A percentile compares a stretch with the other conserved stretches of the same genome.
These are phyloP conservation scores for Sutorius eximius DNA, from an alignment of 1,284 basidiomycete species.

Conservation along the genomic window DNA sequence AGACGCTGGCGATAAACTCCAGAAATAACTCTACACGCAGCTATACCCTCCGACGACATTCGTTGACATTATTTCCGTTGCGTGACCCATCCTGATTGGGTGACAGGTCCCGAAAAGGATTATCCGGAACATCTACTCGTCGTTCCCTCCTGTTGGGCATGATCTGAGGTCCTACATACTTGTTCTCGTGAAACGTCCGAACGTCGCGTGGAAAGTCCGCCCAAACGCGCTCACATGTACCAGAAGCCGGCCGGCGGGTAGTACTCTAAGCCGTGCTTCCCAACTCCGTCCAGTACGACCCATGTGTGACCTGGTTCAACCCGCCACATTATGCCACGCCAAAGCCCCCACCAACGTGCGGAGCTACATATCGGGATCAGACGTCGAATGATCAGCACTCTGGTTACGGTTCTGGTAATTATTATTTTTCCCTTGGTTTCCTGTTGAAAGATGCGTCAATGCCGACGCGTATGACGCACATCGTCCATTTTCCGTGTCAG, in stretches of 20 bases:
- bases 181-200: background rate
- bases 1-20: background rate
- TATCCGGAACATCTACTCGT: background rate
- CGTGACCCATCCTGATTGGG: background rate
- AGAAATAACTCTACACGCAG: background rate
- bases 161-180: background rate
- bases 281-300: background rate
- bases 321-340: background rate
- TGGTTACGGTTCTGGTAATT: slow-evolving; percentile 7
- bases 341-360: background rate
- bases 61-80: background rate
- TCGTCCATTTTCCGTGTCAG: background rate
- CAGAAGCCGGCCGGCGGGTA: background rate
- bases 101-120: background rate
- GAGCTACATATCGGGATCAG: slow-evolving; percentile 10
- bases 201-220: background rate
- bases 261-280: background rate
- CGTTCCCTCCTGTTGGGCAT: background rate
- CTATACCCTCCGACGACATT: background rate
- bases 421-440: background rate
- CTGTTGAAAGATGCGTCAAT: background rate
- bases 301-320: background rate
- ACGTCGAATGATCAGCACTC: slow-evolving; percentile 21
- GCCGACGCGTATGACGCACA: background rate
- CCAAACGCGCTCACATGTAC: background rate